Conservation (phyloP, 805 yeast genomes). For the Lipomyces sp. region DNA sequence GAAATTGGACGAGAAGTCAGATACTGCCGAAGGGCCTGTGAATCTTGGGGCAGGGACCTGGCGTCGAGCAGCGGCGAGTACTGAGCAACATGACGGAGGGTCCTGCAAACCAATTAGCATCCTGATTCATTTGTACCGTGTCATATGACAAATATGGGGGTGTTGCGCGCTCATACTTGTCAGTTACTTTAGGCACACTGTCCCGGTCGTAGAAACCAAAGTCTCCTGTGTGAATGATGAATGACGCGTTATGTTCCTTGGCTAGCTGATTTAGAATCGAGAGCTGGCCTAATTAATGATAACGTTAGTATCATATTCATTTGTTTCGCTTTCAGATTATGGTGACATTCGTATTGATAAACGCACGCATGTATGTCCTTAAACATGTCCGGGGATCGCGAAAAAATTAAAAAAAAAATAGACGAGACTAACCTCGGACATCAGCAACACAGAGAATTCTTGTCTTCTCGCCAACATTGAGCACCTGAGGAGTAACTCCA, state of each 20-base stretch:
- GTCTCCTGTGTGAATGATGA: conserved; percentile 73
- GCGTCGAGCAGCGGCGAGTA: conserved; percentile 64
- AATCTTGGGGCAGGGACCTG: conserved; percentile 55
- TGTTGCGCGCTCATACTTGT: conserved; percentile 50
- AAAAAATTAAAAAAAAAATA: not conserved
- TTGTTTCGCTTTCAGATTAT: not conserved
- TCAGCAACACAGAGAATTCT: conserved; percentile 37
- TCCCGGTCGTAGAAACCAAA: conserved; percentile 74
- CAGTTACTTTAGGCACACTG: conserved; percentile 59
- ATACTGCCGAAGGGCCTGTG: conserved; percentile 43
- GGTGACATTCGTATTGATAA: not conserved
- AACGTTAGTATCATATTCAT: not conserved
- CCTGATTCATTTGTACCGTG: not conserved
- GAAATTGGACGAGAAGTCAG: conserved; percentile 47
- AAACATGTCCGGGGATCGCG: not conserved
- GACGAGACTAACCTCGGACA: conserved; percentile 26
- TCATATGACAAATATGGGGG: not conserved
- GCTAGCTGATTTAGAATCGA: conserved; percentile 58
- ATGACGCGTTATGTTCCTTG: conserved; percentile 52
- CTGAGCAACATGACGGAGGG: conserved; percentile 64
- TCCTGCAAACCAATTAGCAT: conserved; percentile 26
- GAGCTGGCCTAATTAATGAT: conserved; percentile 47
- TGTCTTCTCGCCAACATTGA: conserved; percentile 18
- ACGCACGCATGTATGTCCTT: not conserved
- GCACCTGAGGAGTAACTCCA: conserved; percentile 24